Conservation (phyloP, 2,329 filamentous ascomycete species). For the Xylariaceae sp. region DNA sequence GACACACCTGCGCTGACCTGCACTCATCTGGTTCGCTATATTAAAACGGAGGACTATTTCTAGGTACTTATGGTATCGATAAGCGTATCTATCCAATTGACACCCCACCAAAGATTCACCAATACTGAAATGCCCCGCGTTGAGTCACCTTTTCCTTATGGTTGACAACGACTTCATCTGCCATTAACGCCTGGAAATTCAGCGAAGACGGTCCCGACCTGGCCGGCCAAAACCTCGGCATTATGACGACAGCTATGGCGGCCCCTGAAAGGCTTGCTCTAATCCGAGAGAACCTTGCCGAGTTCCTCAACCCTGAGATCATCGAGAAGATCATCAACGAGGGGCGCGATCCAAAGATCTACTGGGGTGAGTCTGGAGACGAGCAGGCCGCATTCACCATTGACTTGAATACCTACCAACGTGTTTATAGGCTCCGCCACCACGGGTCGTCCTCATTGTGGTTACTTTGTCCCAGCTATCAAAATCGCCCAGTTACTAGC, state of each 20-base stretch:
- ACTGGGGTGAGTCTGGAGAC: conserved; percentile 61
- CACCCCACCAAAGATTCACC: neutral
- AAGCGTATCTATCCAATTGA: neutral
- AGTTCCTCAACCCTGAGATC: conserved; percentile 80
- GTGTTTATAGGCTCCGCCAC: conserved; percentile 56
- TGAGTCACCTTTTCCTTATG: neutral
- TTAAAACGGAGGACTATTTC: neutral
- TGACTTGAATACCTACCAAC: neutral
- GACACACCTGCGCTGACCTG: too few relatives aligned
- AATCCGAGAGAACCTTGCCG: conserved; percentile 76
- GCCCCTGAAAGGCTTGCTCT: conserved; percentile 64
- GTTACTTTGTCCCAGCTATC: conserved; percentile 83
- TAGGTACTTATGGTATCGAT: neutral
- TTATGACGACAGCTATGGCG: conserved; percentile 30
- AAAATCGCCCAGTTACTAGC: conserved; percentile 86
- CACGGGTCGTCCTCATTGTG: conserved; percentile 74
- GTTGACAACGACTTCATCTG: too few relatives aligned
- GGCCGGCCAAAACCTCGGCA: neutral
- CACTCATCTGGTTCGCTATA: too few relatives aligned
- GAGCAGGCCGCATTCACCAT: neutral
- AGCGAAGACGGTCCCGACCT: neutral
- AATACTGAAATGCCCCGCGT: neutral
- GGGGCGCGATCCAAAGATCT: conserved; percentile 70
- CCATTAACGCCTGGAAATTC: too few relatives aligned
- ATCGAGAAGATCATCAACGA: conserved; percentile 69